Conservation (phyloP, 306 rosid species). For the Quercus alba region DNA sequence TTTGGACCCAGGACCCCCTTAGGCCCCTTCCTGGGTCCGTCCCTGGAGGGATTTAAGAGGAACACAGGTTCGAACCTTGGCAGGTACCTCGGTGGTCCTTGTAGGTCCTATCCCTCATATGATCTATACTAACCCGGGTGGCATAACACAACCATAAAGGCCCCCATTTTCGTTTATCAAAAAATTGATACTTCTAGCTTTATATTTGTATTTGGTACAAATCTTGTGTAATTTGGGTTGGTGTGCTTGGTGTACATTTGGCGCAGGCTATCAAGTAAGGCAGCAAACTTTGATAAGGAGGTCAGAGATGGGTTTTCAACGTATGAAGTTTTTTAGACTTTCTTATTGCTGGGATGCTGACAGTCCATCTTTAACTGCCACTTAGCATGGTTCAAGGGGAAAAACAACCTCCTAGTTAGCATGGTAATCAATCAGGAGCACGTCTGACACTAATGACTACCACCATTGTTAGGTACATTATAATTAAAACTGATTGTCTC, state of each 20-base stretch:
- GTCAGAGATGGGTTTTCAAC: slow-evolving; percentile 32
- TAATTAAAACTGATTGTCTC: no score
- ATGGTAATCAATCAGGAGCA: slow-evolving; percentile 20
- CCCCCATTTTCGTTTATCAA: no score
- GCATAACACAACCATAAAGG: no score
- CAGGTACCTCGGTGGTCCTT: no score
- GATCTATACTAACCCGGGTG: no score
- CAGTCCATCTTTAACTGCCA: slow-evolving; percentile 22
- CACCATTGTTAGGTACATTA: not conserved
- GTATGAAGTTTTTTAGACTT: slow-evolving; percentile 16
- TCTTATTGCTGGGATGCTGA: slow-evolving; percentile 25
- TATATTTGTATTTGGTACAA: not conserved
- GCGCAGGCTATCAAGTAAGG: slow-evolving; percentile 37
- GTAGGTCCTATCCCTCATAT: no score
- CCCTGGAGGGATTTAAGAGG: no score
- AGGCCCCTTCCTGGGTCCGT: no score
- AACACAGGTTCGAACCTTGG: no score
- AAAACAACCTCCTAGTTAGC: no score
- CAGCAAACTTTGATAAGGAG: slow-evolving; percentile 33
- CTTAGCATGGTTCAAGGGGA: slow-evolving; percentile 20
- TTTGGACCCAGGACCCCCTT: no score
- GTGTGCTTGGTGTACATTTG: slow-evolving; percentile 1
- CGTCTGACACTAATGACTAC: slow-evolving; percentile 24
- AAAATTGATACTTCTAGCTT: not conserved
- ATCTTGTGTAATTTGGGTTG: not conserved